A percentile compares a stretch with the other conserved stretches of the same genome.
Evolutionary conservation across 192 early-diverging fungal genomes (phyloP).

Genomic region (Phlyctochytrium arcticum): DNA sequence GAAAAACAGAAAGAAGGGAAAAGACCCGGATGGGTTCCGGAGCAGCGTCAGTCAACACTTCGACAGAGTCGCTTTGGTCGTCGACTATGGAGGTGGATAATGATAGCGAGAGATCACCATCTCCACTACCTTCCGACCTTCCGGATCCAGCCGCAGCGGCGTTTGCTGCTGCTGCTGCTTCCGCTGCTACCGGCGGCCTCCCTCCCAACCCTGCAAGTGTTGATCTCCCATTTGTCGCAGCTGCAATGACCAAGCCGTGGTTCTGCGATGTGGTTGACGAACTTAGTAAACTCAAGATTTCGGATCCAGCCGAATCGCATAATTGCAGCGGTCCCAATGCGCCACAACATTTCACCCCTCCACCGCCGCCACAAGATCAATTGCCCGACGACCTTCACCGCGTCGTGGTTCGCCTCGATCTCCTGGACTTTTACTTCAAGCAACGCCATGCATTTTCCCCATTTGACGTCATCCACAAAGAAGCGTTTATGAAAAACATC

Average conservation of each 20-base stretch:
- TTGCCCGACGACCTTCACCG: not conserved
- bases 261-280: constrained; percentile 4
- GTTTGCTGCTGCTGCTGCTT: not conserved
- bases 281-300: not conserved
- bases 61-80: too few relatives aligned
- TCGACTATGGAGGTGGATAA: too few relatives aligned
- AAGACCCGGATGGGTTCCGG: not conserved
- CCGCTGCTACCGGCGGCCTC: not conserved
- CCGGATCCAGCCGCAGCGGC: not conserved
- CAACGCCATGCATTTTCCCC: not conserved
- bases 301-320: not conserved
- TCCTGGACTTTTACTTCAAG: constrained; percentile 14
- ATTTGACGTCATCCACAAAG: constrained; percentile 18
- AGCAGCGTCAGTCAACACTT: too few relatives aligned
- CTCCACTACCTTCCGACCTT: not conserved
- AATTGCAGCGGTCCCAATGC: not conserved
- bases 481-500: constrained; percentile 3
- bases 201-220: not conserved
- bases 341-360: not conserved
- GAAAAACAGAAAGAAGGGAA: not conserved
- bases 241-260: not conserved
- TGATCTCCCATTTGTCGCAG: constrained; percentile 1
- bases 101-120: not conserved
- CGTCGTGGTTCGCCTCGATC: not conserved
- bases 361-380: not conserved